Evolutionary conservation across 768 basidiomycete species (phyloP), one percentile per base, ranked within the genome.

Genomic region (Tylopilus sp.): DNA sequence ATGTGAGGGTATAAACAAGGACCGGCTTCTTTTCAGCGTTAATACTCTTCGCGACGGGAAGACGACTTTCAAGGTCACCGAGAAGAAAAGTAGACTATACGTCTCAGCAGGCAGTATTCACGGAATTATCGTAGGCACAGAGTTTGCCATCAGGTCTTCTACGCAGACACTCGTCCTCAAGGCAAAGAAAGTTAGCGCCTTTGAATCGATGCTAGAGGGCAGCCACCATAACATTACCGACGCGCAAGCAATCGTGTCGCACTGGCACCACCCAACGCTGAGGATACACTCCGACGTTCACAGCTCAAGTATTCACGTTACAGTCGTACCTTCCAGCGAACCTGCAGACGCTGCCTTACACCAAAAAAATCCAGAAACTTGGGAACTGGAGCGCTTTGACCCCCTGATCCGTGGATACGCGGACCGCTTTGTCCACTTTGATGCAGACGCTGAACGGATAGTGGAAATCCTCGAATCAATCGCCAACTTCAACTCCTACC

Each of bases 71-170:
- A 61, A 42, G 26, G 59, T 63, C 37, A 47, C 34, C n/a, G 19
- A 50, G 37, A 55, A 28, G 19, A 13, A 21, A 16, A n/a, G 13
- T 5, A 53, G 6, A 30, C 36, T 55, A 16, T 55, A 43, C 13
- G 54, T 64, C 25, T 61, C 59, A 1, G 62, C 55, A 4, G 62
- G 62, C 21, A 55, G 53, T 24, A 50, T 63, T 22, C 59, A 63
- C 11, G 59, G 62, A 24, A 13, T 64, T 13, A 37, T 37, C 50
- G 34, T 40, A 22, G 59, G 51, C 6, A 61, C 62, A 22, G 41
- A 55, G 31, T 63, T 63, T 43, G 11, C 45, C 25, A 19, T 63
- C 14, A 33, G 1, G 14, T 50, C 54, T 9, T 24, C 54, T 3
- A 26, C 50, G 9, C 42, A 47, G 29, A 45, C 26, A 7, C 3